These are phyloP conservation scores for Chrysoporthe austroafricana DNA, from an alignment of 2,329 filamentous ascomycete genomes.

Conservation along the genomic window DNA sequence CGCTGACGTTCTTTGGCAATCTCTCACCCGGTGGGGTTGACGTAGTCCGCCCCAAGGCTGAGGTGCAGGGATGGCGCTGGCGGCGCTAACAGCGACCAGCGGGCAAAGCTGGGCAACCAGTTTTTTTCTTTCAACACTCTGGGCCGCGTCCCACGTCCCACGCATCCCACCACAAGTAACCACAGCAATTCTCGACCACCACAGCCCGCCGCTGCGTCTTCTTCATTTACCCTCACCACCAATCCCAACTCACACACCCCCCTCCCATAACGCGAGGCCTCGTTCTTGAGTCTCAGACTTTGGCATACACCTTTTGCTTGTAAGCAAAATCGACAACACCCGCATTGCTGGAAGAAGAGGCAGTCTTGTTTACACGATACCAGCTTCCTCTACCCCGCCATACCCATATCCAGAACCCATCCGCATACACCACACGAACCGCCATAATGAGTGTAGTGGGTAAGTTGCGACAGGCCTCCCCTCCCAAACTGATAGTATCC, in stretches of 20 bases:
- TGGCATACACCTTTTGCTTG: conserved; percentile 2
- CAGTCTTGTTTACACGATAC: conserved; percentile 18
- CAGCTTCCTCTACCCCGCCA: conserved; percentile 29
- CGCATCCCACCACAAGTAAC: conserved; percentile 11
- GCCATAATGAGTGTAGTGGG: conserved; percentile 60
- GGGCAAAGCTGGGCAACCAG: conserved; percentile 19
- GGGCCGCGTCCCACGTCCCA: neutral
- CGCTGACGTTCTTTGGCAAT: conserved; percentile 9
- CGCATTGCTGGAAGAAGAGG: neutral
- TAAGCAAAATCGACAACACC: conserved; percentile 2
- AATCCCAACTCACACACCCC: conserved; percentile 10
- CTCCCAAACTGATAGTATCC: conserved; percentile 18
- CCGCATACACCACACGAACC: conserved; percentile 29
- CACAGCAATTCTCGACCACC: neutral
- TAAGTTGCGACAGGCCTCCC: conserved; percentile 39
- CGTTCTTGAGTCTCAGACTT: conserved; percentile 1
- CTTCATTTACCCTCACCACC: conserved; percentile 1
- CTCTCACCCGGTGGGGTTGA: conserved; percentile 6
- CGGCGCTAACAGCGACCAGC: conserved; percentile 8
- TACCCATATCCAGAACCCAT: conserved; percentile 20
- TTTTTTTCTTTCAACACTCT: conserved; percentile 9
- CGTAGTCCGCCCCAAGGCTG: neutral
- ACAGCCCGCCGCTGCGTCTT: neutral
- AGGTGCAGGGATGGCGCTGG: conserved; percentile 12
- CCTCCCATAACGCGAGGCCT: conserved; percentile 4